Conservation (phyloP, 768 basidiomycete genomes). For the Wakefieldia striispora region DNA sequence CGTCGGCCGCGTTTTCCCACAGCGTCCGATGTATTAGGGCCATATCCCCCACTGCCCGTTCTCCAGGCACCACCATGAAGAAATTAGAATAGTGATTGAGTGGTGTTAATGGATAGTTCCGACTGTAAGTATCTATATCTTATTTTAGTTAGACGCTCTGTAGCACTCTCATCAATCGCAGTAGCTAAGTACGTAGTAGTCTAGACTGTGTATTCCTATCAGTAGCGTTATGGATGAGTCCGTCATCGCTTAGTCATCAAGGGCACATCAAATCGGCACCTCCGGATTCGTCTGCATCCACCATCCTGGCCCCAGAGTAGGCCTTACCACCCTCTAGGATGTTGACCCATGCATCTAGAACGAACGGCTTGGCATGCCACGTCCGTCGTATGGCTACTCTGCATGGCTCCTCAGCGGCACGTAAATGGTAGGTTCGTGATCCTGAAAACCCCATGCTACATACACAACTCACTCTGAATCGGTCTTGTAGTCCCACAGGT, state of each 20-base stretch:
- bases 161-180: background rate
- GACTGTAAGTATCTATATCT: conserved; percentile 6
- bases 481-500: conserved; percentile 61
- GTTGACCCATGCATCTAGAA: conserved; percentile 27
- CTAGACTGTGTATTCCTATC: too few species aligned
- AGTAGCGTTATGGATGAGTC: too few species aligned
- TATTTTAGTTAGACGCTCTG: background rate
- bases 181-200: too few species aligned
- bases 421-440: conserved; percentile 41
- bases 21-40: conserved; percentile 23
- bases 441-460: background rate
- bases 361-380: conserved; percentile 21
- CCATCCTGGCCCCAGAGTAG: too few species aligned
- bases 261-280: too few species aligned
- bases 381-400: conserved; percentile 46
- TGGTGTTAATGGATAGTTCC: background rate
- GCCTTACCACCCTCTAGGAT: conserved; percentile 15
- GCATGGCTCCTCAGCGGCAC: conserved; percentile 35
- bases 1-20: conserved; percentile 15
- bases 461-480: conserved; percentile 12
- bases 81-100: too few species aligned
- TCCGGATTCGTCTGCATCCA: too few species aligned
- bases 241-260: conserved; percentile 16
- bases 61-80: conserved; percentile 6
- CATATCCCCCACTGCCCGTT: conserved; percentile 25